A percentile compares a stretch with the other conserved stretches of the same genome.
These are phyloP conservation scores for Puccinia horiana DNA, from an alignment of 1,284 basidiomycete species.

Conservation along the genomic window DNA sequence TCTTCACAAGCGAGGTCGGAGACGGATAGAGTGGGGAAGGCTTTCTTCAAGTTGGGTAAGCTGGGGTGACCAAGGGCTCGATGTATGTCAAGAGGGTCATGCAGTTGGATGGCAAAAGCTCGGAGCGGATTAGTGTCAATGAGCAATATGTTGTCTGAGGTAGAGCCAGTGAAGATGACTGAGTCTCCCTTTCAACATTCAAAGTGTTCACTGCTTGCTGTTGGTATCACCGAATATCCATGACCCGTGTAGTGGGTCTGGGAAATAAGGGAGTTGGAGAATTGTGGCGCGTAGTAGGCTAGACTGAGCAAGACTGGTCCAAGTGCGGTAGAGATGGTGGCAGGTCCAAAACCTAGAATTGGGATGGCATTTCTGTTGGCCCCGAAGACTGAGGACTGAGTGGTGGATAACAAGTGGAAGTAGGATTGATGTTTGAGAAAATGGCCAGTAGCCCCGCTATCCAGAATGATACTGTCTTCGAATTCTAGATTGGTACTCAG, in stretches of 20 bases:
- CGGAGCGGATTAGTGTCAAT: background rate
- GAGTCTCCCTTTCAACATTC: too few species aligned
- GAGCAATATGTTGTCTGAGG: background rate
- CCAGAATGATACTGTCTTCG: too few species aligned
- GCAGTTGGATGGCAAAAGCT: background rate
- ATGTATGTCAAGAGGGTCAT: background rate
- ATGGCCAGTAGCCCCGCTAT: background rate
- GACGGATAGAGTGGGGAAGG: background rate
- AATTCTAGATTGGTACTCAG: too few species aligned
- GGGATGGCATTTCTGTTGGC: background rate
- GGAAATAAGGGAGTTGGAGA: too few species aligned
- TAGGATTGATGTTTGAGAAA: background rate
- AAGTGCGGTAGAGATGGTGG: background rate
- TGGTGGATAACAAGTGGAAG: background rate
- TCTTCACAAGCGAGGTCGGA: background rate
- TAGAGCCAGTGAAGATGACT: background rate
- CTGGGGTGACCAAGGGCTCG: background rate
- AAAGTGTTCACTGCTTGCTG: too few species aligned
- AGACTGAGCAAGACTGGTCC: background rate
- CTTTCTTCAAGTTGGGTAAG: background rate
- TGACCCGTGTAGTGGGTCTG: too few species aligned
- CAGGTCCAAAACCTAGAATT: background rate
- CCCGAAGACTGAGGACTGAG: background rate
- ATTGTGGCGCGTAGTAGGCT: background rate
- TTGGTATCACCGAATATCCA: too few species aligned